phyloP scores from a whole-genome alignment of 192 early-diverging fungal species.

The Coemansia reversa region DNA sequence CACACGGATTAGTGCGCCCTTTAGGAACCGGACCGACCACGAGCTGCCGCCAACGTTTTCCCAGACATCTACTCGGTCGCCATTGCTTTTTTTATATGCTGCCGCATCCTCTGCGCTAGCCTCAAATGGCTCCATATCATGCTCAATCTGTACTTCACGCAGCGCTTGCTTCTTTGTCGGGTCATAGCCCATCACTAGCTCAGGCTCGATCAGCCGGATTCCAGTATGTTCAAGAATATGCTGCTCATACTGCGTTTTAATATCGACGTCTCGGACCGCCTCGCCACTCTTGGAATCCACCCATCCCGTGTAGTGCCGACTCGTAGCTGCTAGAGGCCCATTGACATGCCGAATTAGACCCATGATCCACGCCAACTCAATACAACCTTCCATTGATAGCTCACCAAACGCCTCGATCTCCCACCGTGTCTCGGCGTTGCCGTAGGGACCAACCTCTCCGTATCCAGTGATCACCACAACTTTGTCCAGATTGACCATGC shows the following conservation, averaged over 20 bases:
- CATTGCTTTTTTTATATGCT: constrained; percentile 77
- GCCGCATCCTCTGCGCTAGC: constrained; percentile 82
- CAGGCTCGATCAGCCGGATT: constrained; percentile 67
- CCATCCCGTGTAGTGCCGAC: constrained; percentile 64
- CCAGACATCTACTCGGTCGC: constrained; percentile 67
- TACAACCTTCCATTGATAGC: constrained; percentile 59
- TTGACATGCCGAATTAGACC: constrained; percentile 86
- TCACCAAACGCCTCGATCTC: constrained; percentile 86
- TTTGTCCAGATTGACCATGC: constrained; percentile 87
- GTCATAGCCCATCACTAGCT: constrained; percentile 78
- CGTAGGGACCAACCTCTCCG: constrained; percentile 88
- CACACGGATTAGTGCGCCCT: constrained; percentile 80
- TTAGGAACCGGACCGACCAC: constrained; percentile 75
- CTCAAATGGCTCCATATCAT: constrained; percentile 85
- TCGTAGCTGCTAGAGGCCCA: constrained; percentile 16
- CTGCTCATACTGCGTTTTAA: constrained; percentile 87
- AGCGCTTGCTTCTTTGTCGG: constrained; percentile 77
- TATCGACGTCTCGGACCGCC: constrained; percentile 79
- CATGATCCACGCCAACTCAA: constrained; percentile 98
- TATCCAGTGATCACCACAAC: constrained; percentile 90
- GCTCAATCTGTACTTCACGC: constrained; percentile 84
- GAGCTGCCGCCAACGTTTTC: constrained; percentile 42
- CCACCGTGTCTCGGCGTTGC: constrained; percentile 89
- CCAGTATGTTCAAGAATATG: constrained; percentile 73
- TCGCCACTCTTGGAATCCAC: constrained; percentile 80